A percentile compares a stretch with the other conserved stretches of the same genome.
These are phyloP conservation scores for Punica granatum DNA, from an alignment of 345 rosid species.

Conservation along the genomic window DNA sequence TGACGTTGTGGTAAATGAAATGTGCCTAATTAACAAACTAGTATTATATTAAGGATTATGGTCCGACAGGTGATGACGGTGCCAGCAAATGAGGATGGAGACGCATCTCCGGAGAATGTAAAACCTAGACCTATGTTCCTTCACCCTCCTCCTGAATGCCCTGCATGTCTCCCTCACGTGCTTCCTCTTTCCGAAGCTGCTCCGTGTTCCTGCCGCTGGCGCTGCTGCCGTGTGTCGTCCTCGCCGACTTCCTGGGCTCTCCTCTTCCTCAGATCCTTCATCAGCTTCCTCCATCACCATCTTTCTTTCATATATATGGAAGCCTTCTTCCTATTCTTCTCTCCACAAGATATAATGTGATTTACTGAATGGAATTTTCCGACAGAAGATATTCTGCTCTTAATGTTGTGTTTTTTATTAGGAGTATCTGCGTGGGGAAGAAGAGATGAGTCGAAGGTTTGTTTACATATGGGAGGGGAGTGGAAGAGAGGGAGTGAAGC, in stretches of 20 bases:
- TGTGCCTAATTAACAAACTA: no score
- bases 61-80: conserved; percentile 27
- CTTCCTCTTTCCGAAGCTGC: neutral
- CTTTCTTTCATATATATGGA: neutral
- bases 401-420: no score
- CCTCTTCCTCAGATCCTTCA: neutral
- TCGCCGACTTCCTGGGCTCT: neutral
- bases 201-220: neutral
- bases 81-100: conserved; percentile 55
- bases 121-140: conserved; percentile 52
- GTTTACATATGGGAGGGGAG: no score
- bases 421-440: no score
- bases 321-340: neutral
- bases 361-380: no score
- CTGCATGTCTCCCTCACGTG: conserved; percentile 29
- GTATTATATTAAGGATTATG: conserved; percentile 1
- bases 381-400: no score
- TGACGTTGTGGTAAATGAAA: no score
- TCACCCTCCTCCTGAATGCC: conserved; percentile 34
- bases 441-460: no score
- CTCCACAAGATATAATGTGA: no score
- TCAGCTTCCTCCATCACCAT: neutral
- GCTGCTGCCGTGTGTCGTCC: neutral
- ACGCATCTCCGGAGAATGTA: conserved; percentile 63
- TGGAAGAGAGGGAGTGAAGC: no score